phyloP scores from a whole-genome alignment of 208 protist genomes.

The Trypanosoma congolense region DNA sequence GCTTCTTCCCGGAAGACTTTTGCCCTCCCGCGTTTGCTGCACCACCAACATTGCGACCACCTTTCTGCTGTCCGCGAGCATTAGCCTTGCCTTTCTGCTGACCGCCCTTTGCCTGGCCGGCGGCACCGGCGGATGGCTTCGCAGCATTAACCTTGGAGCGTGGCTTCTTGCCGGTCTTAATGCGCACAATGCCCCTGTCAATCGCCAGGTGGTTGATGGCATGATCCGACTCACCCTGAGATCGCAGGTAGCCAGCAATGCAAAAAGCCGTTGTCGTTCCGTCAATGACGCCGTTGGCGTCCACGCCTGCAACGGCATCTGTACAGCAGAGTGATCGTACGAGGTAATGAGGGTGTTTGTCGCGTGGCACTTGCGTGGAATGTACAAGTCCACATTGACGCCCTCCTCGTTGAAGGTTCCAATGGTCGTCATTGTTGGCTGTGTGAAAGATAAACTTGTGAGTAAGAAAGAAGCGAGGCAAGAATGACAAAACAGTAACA shows the following conservation, averaged over 20 bases:
- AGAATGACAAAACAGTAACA: too few relatives aligned
- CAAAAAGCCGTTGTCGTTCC: constrained; percentile 91
- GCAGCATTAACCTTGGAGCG: constrained; percentile 39
- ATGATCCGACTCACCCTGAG: constrained; percentile 91
- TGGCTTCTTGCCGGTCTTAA: constrained; percentile 82
- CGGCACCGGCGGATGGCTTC: constrained; percentile 28
- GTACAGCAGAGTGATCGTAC: constrained; percentile 94
- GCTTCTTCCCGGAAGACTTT: constrained; percentile 9
- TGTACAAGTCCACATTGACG: constrained; percentile 93
- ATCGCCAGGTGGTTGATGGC: constrained; percentile 93
- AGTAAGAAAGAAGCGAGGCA: background rate
- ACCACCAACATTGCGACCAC: constrained; percentile 18
- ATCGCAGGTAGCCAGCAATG: constrained; percentile 93
- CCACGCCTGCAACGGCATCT: constrained; percentile 95
- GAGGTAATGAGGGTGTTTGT: constrained; percentile 93
- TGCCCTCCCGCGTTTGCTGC: background rate
- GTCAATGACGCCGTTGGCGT: constrained; percentile 86
- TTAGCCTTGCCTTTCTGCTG: constrained; percentile 8
- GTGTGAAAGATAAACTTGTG: background rate
- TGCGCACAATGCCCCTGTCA: constrained; percentile 73
- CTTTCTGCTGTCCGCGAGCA: constrained; percentile 16
- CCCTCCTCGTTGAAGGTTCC: constrained; percentile 90
- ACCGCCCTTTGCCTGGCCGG: constrained; percentile 4
- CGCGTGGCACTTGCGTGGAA: constrained; percentile 96
- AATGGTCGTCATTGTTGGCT: constrained; percentile 62